These are phyloP conservation scores for Bipolaris victoriae DNA, from an alignment of 2,329 filamentous ascomycete genomes.

Conservation along the genomic window DNA sequence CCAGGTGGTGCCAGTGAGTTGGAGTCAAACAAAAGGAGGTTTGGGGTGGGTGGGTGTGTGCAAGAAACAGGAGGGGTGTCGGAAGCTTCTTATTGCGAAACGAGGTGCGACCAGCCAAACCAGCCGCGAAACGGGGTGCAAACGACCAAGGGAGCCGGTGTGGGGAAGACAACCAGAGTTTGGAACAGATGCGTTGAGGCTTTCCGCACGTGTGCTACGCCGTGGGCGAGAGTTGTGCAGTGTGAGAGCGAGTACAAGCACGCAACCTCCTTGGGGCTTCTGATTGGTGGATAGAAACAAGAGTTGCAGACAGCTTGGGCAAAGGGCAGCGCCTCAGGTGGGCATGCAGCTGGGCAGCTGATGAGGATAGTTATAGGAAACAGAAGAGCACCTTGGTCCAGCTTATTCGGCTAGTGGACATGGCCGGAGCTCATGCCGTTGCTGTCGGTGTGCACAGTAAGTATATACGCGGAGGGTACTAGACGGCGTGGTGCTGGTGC, in stretches of 20 bases:
- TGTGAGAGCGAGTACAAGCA: constrained; percentile 12
- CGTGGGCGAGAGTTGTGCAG: constrained; percentile 6
- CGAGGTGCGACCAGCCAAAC: constrained; percentile 1
- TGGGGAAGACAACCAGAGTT: constrained; percentile 1
- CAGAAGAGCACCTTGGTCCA: constrained; percentile 6
- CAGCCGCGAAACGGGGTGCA: constrained; percentile 1
- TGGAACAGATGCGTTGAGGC: not conserved
- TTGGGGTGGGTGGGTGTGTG: not conserved
- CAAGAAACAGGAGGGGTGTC: not conserved
- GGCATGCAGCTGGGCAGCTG: constrained; percentile 5
- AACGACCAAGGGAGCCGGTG: not conserved
- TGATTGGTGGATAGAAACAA: constrained; percentile 11
- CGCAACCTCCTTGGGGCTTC: constrained; percentile 8
- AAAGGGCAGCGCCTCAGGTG: constrained; percentile 7
- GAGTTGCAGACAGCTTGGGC: not conserved
- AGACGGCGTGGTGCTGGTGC: not conserved
- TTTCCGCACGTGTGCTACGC: not conserved
- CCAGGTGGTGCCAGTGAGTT: not conserved
- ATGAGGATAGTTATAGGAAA: constrained; percentile 1
- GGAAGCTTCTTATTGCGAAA: constrained; percentile 11
- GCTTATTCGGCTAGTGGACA: constrained; percentile 10
- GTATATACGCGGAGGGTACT: too few species aligned
- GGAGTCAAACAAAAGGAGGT: not conserved
- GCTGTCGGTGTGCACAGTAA: not conserved
- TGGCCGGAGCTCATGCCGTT: not conserved